These are phyloP conservation scores for Botrytis elliptica DNA, from an alignment of 2,329 filamentous ascomycete species.

Conservation along the genomic window DNA sequence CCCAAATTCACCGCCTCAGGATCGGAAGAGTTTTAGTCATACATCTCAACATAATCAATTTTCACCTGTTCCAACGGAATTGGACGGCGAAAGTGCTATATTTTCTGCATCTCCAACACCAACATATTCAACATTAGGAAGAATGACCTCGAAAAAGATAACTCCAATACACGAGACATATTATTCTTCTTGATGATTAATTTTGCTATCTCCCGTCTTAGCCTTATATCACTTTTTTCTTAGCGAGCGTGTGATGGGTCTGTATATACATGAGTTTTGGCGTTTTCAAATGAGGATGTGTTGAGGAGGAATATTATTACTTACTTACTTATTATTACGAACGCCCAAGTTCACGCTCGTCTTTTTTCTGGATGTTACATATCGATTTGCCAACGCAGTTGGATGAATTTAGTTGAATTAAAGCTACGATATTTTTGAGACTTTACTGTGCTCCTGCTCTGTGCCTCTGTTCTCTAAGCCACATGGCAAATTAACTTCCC, in stretches of 20 bases:
- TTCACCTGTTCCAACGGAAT: constrained; percentile 8
- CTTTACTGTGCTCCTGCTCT: background rate
- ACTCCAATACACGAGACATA: constrained; percentile 28
- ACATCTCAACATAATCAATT: constrained; percentile 21
- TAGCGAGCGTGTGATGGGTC: background rate
- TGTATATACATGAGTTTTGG: background rate
- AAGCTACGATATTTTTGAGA: background rate
- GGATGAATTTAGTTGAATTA: constrained; percentile 9
- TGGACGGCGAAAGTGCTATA: constrained; percentile 10
- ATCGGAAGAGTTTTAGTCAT: background rate
- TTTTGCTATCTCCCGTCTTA: background rate
- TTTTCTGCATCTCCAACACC: constrained; percentile 24
- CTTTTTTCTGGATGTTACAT: background rate
- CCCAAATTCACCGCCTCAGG: constrained; percentile 7
- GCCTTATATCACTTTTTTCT: background rate
- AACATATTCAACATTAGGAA: constrained; percentile 27
- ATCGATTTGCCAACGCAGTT: constrained; percentile 8
- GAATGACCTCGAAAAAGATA: constrained; percentile 23
- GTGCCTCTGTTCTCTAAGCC: background rate
- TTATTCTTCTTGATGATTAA: constrained; percentile 25
- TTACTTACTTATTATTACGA: constrained; percentile 9
- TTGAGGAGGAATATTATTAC: constrained; percentile 7
- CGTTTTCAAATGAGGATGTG: constrained; percentile 8
- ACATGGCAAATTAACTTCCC: background rate
- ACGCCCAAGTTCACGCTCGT: background rate